These are phyloP conservation scores for Lactuca saligna DNA, from an alignment of 129 eudicot species.

Conservation along the genomic window DNA sequence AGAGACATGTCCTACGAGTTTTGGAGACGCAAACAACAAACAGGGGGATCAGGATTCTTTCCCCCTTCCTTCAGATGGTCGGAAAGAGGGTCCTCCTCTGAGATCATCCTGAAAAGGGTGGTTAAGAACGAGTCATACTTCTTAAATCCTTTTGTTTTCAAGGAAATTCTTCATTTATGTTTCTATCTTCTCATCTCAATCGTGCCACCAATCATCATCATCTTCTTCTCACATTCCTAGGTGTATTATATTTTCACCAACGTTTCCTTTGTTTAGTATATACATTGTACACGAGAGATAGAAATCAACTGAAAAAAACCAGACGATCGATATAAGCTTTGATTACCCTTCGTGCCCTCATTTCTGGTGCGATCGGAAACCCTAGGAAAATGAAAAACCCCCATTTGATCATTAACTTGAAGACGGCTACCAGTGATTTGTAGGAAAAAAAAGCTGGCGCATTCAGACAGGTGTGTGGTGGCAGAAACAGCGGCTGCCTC, in stretches of 20 bases:
- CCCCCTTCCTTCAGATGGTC: constrained; percentile 66
- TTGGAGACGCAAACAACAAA: constrained; percentile 21
- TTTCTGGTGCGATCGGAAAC: constrained; percentile 28
- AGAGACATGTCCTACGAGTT: constrained; percentile 18
- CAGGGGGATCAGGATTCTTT: constrained; percentile 10
- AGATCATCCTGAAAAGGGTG: constrained; percentile 76
- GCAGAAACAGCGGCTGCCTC: constrained; percentile 52
- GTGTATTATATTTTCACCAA: neutral
- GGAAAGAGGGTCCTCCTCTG: constrained; percentile 63
- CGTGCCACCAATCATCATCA: constrained; percentile 17
- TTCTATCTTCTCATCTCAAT: constrained; percentile 5
- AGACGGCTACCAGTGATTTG: constrained; percentile 1
- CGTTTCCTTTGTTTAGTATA: neutral
- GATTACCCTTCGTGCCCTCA: constrained; percentile 32
- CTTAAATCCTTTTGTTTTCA: neutral
- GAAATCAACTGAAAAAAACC: neutral
- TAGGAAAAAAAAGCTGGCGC: constrained; percentile 52
- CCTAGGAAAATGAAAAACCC: constrained; percentile 42
- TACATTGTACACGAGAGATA: neutral
- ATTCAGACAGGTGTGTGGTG: constrained; percentile 47
- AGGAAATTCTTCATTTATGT: constrained; percentile 4
- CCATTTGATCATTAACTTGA: constrained; percentile 18
- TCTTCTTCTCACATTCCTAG: neutral
- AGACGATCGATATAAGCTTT: constrained; percentile 11
- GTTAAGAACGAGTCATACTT: constrained; percentile 30